Conservation (phyloP, 1,284 basidiomycete genomes). For the Ustilago tritici region DNA sequence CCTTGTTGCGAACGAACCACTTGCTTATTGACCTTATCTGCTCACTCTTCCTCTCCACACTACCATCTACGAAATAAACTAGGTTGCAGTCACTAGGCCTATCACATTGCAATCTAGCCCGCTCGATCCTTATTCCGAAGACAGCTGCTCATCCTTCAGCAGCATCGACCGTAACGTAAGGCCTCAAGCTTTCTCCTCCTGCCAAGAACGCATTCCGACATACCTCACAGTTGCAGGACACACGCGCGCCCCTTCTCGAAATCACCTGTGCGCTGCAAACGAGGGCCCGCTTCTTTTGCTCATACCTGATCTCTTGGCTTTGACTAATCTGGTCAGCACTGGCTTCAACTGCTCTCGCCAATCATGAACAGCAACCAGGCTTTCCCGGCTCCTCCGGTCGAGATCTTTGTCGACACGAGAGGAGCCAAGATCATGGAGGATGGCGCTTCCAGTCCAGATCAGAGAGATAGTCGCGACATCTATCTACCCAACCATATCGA, state of each 20-base stretch:
- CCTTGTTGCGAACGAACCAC: conserved; percentile 13
- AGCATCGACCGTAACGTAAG: background rate
- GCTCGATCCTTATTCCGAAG: background rate
- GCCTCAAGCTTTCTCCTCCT: background rate
- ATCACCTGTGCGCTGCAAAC: background rate
- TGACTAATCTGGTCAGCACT: background rate
- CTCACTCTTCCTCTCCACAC: background rate
- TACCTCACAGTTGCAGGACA: background rate
- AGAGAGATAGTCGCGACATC: conserved; percentile 66
- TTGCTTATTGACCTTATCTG: background rate
- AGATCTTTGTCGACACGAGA: conserved; percentile 59
- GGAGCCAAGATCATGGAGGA: conserved; percentile 65
- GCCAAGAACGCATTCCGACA: background rate
- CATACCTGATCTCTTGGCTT: background rate
- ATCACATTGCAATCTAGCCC: background rate
- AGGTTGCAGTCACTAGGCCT: background rate
- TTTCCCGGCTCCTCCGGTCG: conserved; percentile 52
- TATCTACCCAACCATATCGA: conserved; percentile 69
- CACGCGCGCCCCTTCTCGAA: background rate
- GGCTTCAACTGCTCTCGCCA: background rate
- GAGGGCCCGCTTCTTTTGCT: background rate
- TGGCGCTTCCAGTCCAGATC: conserved; percentile 56
- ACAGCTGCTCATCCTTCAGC: background rate
- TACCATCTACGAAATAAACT: background rate
- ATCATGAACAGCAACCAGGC: conserved; percentile 46